A percentile compares a stretch with the other conserved stretches of the same genome.
These are phyloP conservation scores for Leccinum solheimii DNA, from an alignment of 1,284 basidiomycete genomes.

Conservation along the genomic window DNA sequence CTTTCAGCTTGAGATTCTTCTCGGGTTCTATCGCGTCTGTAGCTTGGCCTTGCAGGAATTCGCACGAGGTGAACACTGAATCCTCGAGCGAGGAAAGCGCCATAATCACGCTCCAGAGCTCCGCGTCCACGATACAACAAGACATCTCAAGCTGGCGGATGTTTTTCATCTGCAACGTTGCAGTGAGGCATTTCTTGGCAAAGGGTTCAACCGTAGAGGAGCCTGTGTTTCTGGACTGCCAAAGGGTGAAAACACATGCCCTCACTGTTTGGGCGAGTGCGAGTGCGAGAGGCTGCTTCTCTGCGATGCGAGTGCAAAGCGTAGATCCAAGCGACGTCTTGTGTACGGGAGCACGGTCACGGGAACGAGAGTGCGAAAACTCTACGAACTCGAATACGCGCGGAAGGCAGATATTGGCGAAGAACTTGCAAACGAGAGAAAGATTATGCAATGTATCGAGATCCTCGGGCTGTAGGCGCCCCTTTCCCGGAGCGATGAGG, in stretches of 20 bases:
- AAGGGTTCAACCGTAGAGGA: not conserved
- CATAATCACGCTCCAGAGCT: not conserved
- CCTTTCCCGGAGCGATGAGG: not conserved
- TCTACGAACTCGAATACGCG: not conserved
- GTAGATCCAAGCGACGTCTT: not conserved
- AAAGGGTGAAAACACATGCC: fast-evolving
- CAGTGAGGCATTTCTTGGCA: not conserved
- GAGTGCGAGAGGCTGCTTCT: not conserved
- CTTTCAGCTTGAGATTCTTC: not conserved
- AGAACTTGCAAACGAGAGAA: not conserved
- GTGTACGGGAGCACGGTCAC: not conserved
- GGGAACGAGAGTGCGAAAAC: not conserved
- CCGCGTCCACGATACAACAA: not conserved
- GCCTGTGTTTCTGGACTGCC: not conserved
- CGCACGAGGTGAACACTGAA: not conserved
- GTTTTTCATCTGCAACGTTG: not conserved
- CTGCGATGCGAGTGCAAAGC: not conserved
- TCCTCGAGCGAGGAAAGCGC: not conserved
- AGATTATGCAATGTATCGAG: not conserved
- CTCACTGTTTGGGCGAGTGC: not conserved
- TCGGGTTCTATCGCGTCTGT: not conserved
- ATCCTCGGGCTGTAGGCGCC: not conserved
- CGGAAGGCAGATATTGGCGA: not conserved
- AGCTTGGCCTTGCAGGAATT: not conserved
- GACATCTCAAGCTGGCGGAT: not conserved